Conservation (phyloP, 805 yeast genomes). For the Spathaspora passalidarum region DNA sequence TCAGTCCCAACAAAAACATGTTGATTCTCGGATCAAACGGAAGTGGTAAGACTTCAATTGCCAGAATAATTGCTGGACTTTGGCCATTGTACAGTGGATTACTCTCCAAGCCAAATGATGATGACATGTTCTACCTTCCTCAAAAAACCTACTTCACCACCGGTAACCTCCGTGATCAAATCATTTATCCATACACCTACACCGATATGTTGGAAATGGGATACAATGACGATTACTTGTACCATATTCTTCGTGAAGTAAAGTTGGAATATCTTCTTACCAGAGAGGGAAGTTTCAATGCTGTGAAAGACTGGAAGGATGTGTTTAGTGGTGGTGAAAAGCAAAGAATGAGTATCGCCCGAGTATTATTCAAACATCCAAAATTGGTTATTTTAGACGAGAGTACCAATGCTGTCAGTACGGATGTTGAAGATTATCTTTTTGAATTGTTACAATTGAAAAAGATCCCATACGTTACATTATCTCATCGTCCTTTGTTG, state of each 20-base stretch:
- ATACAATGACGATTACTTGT: slow-evolving; percentile 63
- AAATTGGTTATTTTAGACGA: slow-evolving; percentile 84
- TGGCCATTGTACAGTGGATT: slow-evolving; percentile 91
- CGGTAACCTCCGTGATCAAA: slow-evolving; percentile 87
- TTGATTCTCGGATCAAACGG: slow-evolving; percentile 87
- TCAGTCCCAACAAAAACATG: slow-evolving; percentile 57
- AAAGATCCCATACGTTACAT: slow-evolving; percentile 74
- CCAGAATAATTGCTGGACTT: slow-evolving; percentile 78
- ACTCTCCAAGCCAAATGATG: slow-evolving; percentile 68
- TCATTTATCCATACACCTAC: slow-evolving; percentile 80
- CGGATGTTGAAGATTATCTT: slow-evolving; percentile 83
- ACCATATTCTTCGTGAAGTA: slow-evolving; percentile 68
- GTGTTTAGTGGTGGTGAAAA: slow-evolving; percentile 96
- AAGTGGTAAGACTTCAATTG: slow-evolving; percentile 83
- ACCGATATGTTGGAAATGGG: slow-evolving; percentile 75
- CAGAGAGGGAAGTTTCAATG: slow-evolving; percentile 58
- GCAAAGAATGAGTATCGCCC: slow-evolving; percentile 85
- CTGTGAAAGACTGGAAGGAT: slow-evolving; percentile 75
- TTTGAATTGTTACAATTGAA: slow-evolving; percentile 71
- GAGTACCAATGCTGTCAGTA: slow-evolving; percentile 89
- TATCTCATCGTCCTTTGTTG: slow-evolving; percentile 79
- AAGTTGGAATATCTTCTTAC: slow-evolving; percentile 75
- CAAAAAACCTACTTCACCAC: slow-evolving; percentile 81
- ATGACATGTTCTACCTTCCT: slow-evolving; percentile 74
- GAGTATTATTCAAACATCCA: slow-evolving; percentile 78